phyloP scores from a whole-genome alignment of 352 stramenopile genomes.

The Phytopythium boreale region DNA sequence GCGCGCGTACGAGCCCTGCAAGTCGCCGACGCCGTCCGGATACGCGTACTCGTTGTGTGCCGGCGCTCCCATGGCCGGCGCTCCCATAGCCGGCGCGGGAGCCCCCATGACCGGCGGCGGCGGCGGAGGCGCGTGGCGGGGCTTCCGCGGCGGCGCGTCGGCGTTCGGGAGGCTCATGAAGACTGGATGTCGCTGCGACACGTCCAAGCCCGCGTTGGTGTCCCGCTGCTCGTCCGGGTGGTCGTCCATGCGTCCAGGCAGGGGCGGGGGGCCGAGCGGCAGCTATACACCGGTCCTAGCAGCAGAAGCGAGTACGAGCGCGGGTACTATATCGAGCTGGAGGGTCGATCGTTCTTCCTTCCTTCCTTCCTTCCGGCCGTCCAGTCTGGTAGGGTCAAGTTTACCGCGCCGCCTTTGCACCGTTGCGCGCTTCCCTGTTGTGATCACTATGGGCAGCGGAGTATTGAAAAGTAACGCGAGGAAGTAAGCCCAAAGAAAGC shows the following conservation, averaged over 20 bases:
- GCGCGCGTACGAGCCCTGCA: slow-evolving; percentile 15
- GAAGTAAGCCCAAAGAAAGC: slow-evolving; percentile 8
- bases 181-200: slow-evolving; percentile 30
- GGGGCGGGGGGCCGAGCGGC: not conserved
- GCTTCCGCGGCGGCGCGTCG: not conserved
- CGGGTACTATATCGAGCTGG: not conserved
- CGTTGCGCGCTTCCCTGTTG: not conserved
- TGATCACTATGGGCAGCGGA: not conserved
- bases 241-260: not conserved
- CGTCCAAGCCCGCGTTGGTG: slow-evolving; percentile 8
- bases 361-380: not conserved
- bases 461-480: not conserved
- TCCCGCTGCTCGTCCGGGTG: slow-evolving; percentile 9
- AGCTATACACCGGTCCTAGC: not conserved
- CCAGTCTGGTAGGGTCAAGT: not conserved
- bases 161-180: slow-evolving; percentile 15
- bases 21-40: slow-evolving; percentile 15
- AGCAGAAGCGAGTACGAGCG: not conserved
- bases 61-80: too few relatives aligned
- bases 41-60: slow-evolving; percentile 10
- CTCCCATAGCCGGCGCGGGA: not conserved
- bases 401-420: not conserved
- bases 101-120: slow-evolving; percentile 10
- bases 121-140: slow-evolving; percentile 20
- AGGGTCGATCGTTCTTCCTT: not conserved